Conservation (phyloP, 2,329 filamentous ascomycete species). For the Colletotrichum musicola region DNA sequence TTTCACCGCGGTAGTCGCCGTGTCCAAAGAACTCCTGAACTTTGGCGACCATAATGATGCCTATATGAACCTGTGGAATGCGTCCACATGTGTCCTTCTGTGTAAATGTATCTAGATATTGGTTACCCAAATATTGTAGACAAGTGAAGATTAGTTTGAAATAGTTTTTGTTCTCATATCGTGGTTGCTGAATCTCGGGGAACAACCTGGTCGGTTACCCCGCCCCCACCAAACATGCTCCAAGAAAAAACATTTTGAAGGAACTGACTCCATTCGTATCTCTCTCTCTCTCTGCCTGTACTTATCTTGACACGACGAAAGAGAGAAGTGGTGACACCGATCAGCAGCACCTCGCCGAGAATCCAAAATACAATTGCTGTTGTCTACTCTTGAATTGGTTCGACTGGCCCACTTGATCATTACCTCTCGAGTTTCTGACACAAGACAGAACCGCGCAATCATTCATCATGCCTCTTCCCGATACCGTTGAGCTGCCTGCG, state of each 20-base stretch:
- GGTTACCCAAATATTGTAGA: no score
- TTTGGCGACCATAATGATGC: no score
- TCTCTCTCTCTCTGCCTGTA: no score
- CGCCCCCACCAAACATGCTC: slow-evolving; percentile 35
- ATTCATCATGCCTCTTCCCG: slow-evolving; percentile 34
- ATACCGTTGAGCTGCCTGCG: slow-evolving; percentile 66
- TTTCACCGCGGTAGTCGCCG: no score
- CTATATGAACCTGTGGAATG: no score
- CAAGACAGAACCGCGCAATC: neutral
- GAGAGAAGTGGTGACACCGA: no score
- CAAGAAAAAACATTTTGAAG: slow-evolving; percentile 38
- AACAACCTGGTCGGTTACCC: slow-evolving; percentile 37
- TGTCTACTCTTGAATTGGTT: no score
- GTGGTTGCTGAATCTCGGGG: slow-evolving; percentile 6
- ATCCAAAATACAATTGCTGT: neutral
- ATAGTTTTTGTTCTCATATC: neutral
- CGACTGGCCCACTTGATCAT: no score
- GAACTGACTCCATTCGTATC: neutral
- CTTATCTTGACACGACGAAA: no score
- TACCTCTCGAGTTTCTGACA: neutral
- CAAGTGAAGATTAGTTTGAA: neutral
- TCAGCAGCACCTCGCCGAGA: neutral
- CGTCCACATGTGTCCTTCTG: no score
- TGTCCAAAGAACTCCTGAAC: no score
- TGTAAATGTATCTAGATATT: no score